Evolutionary conservation across 2,329 filamentous ascomycete species (phyloP).

Genomic region (Monosporascus ibericus): DNA sequence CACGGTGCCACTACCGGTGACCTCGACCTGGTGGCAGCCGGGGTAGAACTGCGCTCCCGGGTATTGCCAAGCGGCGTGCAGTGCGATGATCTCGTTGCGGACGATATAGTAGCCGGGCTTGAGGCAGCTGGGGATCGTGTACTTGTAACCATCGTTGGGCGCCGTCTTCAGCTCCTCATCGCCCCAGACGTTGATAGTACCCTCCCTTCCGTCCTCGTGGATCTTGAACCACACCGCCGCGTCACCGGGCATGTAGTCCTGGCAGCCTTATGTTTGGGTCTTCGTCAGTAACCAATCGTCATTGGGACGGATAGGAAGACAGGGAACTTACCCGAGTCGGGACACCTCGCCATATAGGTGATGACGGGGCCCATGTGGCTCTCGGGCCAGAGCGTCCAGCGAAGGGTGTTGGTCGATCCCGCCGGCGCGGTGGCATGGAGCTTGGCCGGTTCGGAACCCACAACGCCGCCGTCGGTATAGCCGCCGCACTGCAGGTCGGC

Average conservation of each 20-base stretch:
- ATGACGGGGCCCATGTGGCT: slow-evolving; percentile 48
- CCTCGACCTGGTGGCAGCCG: slow-evolving; percentile 51
- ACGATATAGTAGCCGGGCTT: slow-evolving; percentile 50
- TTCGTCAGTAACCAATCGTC: no score
- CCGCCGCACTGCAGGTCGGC: slow-evolving; percentile 53
- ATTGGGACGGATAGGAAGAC: no score
- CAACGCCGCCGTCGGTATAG: slow-evolving; percentile 39
- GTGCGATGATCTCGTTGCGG: slow-evolving; percentile 51
- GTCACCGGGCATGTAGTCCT: slow-evolving; percentile 13
- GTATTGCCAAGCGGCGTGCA: slow-evolving; percentile 36
- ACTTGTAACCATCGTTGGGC: slow-evolving; percentile 36
- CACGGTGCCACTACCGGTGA: slow-evolving; percentile 41
- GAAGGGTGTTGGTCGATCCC: slow-evolving; percentile 45
- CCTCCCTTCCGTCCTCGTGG: slow-evolving; percentile 41
- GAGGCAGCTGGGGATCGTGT: slow-evolving; percentile 49
- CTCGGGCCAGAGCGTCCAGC: slow-evolving; percentile 48
- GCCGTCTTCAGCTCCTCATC: slow-evolving; percentile 37
- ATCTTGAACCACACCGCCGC: slow-evolving; percentile 51
- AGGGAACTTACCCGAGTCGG: slow-evolving; percentile 33
- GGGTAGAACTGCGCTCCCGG: slow-evolving; percentile 51
- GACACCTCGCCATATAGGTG: slow-evolving; percentile 56
- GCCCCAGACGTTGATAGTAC: slow-evolving; percentile 45
- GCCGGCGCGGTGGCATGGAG: slow-evolving; percentile 48
- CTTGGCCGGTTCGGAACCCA: slow-evolving; percentile 44
- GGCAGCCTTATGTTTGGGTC: slow-evolving; percentile 9